Evolutionary conservation across 352 stramenopile species (phyloP).

Genomic region (Aphanomyces astaci): DNA sequence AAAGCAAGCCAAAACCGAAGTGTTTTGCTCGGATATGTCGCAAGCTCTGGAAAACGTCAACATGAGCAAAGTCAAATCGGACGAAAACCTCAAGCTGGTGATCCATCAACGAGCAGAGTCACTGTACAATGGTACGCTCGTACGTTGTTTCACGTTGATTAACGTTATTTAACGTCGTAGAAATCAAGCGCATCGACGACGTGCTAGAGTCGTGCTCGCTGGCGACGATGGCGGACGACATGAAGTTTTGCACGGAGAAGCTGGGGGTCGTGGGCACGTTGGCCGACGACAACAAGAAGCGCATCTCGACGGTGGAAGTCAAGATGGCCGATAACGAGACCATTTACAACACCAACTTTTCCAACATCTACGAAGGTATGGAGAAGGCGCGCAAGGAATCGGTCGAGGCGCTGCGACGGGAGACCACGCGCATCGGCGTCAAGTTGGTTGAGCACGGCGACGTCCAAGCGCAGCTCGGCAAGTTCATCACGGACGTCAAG

Average conservation of each 20-base stretch:
- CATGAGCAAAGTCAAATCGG: constrained; percentile 17
- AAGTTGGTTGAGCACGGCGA: constrained; percentile 50
- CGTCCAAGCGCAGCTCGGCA: constrained; percentile 33
- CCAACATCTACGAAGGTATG: constrained; percentile 31
- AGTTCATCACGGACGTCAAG: constrained; percentile 33
- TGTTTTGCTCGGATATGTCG: constrained; percentile 14
- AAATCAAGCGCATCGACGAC: constrained; percentile 22
- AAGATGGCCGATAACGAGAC: constrained; percentile 2
- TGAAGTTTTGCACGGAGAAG: constrained; percentile 3
- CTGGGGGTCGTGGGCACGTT: background rate
- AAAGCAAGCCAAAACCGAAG: constrained; percentile 18
- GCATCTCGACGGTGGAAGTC: background rate
- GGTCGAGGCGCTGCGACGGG: constrained; percentile 30
- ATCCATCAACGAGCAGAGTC: constrained; percentile 11
- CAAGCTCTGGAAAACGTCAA: constrained; percentile 14
- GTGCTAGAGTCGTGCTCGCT: constrained; percentile 13
- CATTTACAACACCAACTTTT: constrained; percentile 22
- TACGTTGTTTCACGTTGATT: too few relatives aligned
- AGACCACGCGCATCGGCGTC: constrained; percentile 39
- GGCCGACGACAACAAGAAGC: constrained; percentile 17
- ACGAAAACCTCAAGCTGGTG: constrained; percentile 20
- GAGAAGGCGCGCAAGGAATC: constrained; percentile 45
- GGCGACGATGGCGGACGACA: constrained; percentile 6
- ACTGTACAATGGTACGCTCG: constrained; percentile 8
- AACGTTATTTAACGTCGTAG: background rate